Evolutionary conservation across 202 grass and related monocot species (phyloP).

Genomic region (Cymbopogon flexuosus): DNA sequence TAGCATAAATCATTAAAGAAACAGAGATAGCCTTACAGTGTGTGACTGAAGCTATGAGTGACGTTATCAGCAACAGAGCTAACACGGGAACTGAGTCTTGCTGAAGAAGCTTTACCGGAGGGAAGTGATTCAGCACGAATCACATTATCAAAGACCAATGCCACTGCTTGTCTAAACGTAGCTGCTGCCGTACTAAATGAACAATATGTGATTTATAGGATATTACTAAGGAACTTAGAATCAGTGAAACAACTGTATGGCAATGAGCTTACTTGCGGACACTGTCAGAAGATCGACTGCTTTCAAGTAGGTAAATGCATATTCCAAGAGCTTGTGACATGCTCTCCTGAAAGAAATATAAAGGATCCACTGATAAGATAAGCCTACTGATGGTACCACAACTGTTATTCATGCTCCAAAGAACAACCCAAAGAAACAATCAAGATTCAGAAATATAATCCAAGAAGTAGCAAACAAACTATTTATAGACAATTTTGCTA

Average conservation of each 20-base stretch:
- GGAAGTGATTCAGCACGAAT: conserved; percentile 75
- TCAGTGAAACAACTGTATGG: conserved; percentile 10
- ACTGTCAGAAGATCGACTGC: conserved; percentile 86
- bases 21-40: conserved; percentile 50
- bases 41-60: conserved; percentile 64
- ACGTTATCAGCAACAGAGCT: conserved; percentile 76
- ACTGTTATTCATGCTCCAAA: not conserved
- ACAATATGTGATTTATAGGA: conserved; percentile 44
- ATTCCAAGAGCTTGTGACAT: conserved; percentile 96
- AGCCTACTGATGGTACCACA: conserved; percentile 4
- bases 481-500: too few relatives aligned
- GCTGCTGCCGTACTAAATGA: conserved; percentile 90
- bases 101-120: conserved; percentile 63
- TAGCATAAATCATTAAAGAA: conserved; percentile 13
- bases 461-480: conserved; percentile 7
- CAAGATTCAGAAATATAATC: conserved; percentile 3
- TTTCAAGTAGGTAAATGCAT: conserved; percentile 85
- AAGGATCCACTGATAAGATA: conserved; percentile 12
- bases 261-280: conserved; percentile 72
- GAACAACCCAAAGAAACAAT: conserved; percentile 3
- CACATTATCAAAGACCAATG: conserved; percentile 87
- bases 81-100: conserved; percentile 49
- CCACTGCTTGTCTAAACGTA: conserved; percentile 98
- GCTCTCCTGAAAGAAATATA: conserved; percentile 62
- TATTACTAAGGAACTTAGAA: conserved; percentile 33